Base-by-base conservation (phyloP, 2,329 filamentous ascomycete genomes). In the Trichoderma atrobrunneum region DNA sequence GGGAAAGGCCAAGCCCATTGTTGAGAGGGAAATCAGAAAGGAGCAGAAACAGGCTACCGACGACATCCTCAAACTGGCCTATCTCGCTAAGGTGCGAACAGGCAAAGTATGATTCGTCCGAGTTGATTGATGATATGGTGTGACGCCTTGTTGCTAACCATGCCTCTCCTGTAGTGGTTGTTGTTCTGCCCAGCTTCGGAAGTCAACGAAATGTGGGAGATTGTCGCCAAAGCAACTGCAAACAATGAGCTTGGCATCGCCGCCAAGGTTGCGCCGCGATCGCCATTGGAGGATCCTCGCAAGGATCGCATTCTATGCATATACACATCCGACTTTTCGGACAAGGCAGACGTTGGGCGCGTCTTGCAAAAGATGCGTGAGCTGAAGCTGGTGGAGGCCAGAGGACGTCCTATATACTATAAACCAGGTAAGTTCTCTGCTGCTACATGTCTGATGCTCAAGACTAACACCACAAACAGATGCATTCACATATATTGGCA, bases 261-360 rank as follows among this genome's bases (percentile, higher is more conserved):
- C 1, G 92, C 93, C 11, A 97, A 96, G 81, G 91, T 95, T 14
- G 80, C 90, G 1, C 89, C 92, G 1, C 82, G 84, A 61, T 79
- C 86, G 11, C 82, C 81, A 7, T 80, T 80, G 1, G 81, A 83
- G n/a, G 78, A 81, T 61, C 72, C 73, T 7, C 77, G 81, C 28
- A 84, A 81, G 57, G 81, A 83, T 24, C 85, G 89, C 24, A 81
- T 96, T 56, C 89, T 97, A 30, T 95, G 92, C 75, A 84, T 97
- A 8, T 97, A 97, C 80, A 97, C 93, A 6, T 83, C 84, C 56
- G 89, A 97, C 79, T 96, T 94, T 78, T 83, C 83, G 32, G 90
- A 97, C 78, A 85, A 82, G 66, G 82, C 85, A 5, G 93, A 97
- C 78, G 87, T 97, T 7, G 85, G 84, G 32, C 86, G 92, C 57